Evolutionary conservation across 2,329 filamentous ascomycete species (phyloP).

Genomic region (Aspergillus ustus): DNA sequence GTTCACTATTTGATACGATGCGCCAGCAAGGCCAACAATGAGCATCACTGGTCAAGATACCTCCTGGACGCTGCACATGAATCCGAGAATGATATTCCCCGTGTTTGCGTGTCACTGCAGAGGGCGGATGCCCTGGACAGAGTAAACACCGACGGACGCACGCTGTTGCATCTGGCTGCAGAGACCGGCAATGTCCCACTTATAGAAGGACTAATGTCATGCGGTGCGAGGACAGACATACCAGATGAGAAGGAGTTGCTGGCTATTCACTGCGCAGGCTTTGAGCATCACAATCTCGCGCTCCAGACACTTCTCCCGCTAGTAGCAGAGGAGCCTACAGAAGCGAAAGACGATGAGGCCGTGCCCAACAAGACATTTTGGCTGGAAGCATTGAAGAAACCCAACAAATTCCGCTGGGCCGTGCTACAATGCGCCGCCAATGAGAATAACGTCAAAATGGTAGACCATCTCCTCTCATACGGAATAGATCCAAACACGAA

Average conservation of each 20-base stretch:
- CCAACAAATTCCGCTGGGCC: not conserved
- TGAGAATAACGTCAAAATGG: not conserved
- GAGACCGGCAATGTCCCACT: not conserved
- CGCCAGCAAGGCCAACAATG: not conserved
- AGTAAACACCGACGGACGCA: not conserved
- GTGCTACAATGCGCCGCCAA: not conserved
- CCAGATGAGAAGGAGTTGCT: not conserved
- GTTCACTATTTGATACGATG: not conserved
- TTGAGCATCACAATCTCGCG: not conserved
- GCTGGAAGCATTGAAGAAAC: not conserved
- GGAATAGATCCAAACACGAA: slow-evolving; percentile 7
- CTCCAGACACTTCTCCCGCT: not conserved
- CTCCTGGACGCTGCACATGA: not conserved
- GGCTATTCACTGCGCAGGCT: not conserved
- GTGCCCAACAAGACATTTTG: not conserved
- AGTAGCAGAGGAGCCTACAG: not conserved
- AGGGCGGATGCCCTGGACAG: not conserved
- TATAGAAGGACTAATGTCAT: not conserved
- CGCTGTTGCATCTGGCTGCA: slow-evolving; percentile 2
- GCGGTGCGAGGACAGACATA: not conserved
- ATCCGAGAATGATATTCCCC: not conserved
- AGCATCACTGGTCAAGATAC: not conserved
- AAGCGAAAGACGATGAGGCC: not conserved
- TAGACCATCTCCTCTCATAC: not conserved
- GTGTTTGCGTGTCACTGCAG: not conserved